Evolutionary conservation across 2,329 filamentous ascomycete genomes (phyloP).

Genomic region (Ophiocordyceps australis): DNA sequence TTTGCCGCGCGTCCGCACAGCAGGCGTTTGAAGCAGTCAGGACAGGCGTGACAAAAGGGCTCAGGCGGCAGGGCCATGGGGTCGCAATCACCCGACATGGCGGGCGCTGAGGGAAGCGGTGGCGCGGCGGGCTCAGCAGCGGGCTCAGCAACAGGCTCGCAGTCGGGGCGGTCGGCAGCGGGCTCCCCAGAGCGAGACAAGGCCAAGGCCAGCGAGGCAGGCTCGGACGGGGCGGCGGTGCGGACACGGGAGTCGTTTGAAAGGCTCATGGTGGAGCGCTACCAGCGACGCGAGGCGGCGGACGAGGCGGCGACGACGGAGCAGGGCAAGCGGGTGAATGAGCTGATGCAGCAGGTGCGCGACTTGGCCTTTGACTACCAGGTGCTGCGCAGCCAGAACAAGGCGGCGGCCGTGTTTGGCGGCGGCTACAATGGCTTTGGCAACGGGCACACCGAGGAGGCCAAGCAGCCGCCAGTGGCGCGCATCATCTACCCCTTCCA

Average conservation of each 20-base stretch:
- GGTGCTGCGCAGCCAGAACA: conserved; percentile 34
- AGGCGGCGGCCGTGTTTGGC: conserved; percentile 42
- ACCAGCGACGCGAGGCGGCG: conserved; percentile 33
- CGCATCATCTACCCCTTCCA: conserved; percentile 64
- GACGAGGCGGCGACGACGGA: conserved; percentile 32
- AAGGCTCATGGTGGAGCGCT: conserved; percentile 33
- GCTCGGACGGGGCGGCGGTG: too few species aligned
- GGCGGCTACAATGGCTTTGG: conserved; percentile 77
- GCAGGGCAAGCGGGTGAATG: conserved; percentile 32
- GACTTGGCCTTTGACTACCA: conserved; percentile 55
- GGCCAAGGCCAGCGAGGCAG: too few species aligned
- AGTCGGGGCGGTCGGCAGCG: too few species aligned
- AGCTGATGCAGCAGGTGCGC: conserved; percentile 42
- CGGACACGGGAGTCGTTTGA: conserved; percentile 39
- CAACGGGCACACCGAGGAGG: conserved; percentile 64
- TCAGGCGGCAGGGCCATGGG: too few species aligned
- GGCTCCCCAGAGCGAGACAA: too few species aligned
- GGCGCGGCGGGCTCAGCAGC: too few species aligned
- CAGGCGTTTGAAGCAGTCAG: too few species aligned
- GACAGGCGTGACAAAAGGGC: too few species aligned
- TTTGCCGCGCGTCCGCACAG: too few species aligned
- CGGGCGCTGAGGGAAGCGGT: too few species aligned
- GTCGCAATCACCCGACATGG: too few species aligned
- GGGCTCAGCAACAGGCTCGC: too few species aligned
- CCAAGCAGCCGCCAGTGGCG: conserved; percentile 38